These are phyloP conservation scores for Borovskyia barvae DNA, from an alignment of 208 protist species.

Conservation along the genomic window DNA sequence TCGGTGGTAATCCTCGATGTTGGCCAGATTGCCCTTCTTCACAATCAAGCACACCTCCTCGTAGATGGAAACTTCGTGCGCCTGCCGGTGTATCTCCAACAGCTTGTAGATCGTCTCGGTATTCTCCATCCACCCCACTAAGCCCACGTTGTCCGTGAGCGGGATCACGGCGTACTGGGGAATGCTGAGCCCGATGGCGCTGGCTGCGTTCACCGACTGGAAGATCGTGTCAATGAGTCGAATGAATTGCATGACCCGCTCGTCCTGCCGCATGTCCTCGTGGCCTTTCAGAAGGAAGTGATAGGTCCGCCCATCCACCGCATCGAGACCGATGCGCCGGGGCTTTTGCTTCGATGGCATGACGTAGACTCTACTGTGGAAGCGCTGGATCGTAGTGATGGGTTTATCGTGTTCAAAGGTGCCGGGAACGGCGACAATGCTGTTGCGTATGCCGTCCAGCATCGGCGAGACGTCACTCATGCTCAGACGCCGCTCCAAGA, in stretches of 20 bases:
- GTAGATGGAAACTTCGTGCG: constrained; percentile 77
- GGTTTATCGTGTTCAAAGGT: constrained; percentile 91
- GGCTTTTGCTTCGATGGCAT: constrained; percentile 99
- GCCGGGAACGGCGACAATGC: constrained; percentile 97
- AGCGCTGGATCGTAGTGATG: constrained; percentile 94
- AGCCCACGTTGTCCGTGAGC: constrained; percentile 98
- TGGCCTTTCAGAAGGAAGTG: constrained; percentile 99
- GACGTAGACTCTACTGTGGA: constrained; percentile 93
- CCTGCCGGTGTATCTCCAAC: constrained; percentile 74
- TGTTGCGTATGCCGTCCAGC: constrained; percentile 91
- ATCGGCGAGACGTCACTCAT: constrained; percentile 93
- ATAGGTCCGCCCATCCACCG: constrained; percentile 95
- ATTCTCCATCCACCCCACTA: constrained; percentile 99
- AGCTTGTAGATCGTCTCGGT: constrained; percentile 96
- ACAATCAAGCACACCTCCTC: constrained; percentile 86
- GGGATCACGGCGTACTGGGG: constrained; percentile 98
- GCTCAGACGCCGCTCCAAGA: constrained; percentile 69
- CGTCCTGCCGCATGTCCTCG: constrained; percentile 98
- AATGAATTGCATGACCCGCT: constrained; percentile 99
- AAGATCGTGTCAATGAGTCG: constrained; percentile 99
- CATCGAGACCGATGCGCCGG: constrained; percentile 96
- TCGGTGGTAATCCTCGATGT: constrained; percentile 86
- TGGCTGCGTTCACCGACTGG: constrained; percentile 72
- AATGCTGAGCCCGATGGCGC: constrained; percentile 92
- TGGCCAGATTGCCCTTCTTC: constrained; percentile 56